Evolutionary conservation across 805 yeast genomes (phyloP), one percentile per base, ranked within the genome.

Genomic region (Saccharomyces paradoxus): DNA sequence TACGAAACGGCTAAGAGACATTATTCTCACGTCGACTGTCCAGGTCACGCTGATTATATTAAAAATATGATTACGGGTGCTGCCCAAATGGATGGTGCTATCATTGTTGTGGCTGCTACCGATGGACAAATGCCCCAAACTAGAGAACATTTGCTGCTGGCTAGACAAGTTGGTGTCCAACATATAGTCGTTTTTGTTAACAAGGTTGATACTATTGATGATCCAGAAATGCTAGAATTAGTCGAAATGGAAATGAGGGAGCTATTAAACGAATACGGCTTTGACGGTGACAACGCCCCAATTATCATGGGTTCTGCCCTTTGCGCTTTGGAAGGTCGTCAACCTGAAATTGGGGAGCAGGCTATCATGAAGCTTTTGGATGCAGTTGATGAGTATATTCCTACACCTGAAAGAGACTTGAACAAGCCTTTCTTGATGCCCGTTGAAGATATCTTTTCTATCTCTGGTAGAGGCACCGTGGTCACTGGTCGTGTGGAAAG

Each of bases 231-330:
- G 97, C 82, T 94, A 74, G 99, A 94, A 81, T 84, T 94, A 67
- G 99, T 94, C 63, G 99, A 94, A 80, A 94, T 94, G 99, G 99
- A 94, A 81, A 94, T 94, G 99, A 87, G 99, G 79, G 99, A 94
- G 73, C 81, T 94, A 62, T 81, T 94, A 71, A 70, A 84, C 63
- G 80, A 87, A 63, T 94, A 91, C 75, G 98, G 97, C 57, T 94
- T 92, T 64, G 98, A 94, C 70, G 99, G 98, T 77, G 99, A 94
- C 70, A 86, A 92, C 77, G 86, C 96, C 62, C 99, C 99, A 57
- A 97, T 94, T 58, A 77, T 94, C 62, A 91, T 92, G 97, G 99
- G 99, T 66, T 91, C 98, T 67, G 99, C 98, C 63, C 80, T 94
- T 67, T 88, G 96, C 76, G 98, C 99, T 64, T 81, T 94, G 67